A percentile compares a stretch with the other conserved stretches of the same genome.
Conservation (phyloP, 2,329 filamentous ascomycete genomes). For the Aspergillus versicolor region DNA sequence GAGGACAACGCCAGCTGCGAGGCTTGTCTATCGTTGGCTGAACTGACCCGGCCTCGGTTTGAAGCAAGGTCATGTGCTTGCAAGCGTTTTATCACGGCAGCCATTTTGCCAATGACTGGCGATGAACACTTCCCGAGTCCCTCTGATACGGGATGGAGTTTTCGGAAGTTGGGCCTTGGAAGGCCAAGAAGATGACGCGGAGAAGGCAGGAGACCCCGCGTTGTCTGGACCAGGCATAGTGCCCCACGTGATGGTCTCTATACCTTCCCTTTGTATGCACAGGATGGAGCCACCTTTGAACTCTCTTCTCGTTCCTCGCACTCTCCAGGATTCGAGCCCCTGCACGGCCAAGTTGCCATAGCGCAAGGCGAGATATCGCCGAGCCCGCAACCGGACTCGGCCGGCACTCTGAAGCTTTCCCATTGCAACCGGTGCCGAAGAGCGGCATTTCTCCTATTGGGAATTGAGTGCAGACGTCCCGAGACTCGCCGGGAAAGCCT, state of each 20-base stretch:
- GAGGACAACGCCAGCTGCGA: neutral
- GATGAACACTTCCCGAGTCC: neutral
- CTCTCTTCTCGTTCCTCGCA: neutral
- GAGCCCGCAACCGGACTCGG: too few species aligned
- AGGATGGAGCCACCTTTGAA: neutral
- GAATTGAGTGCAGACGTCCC: neutral
- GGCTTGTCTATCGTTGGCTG: slow-evolving; percentile 4
- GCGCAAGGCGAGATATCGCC: too few species aligned
- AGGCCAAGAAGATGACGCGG: neutral
- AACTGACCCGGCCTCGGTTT: neutral
- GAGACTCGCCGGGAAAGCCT: neutral
- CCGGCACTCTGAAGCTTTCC: too few species aligned
- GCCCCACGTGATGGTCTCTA: neutral
- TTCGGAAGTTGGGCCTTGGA: neutral
- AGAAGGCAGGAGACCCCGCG: neutral
- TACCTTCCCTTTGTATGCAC: neutral
- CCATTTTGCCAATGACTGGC: neutral
- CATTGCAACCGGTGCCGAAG: too few species aligned
- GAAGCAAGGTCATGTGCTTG: neutral
- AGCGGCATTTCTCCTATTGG: too few species aligned
- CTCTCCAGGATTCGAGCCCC: too few species aligned
- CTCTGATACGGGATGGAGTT: neutral
- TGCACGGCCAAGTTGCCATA: too few species aligned
- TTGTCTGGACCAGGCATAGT: too few species aligned
- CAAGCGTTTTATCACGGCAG: neutral